phyloP scores from a whole-genome alignment of 2,329 filamentous ascomycete genomes.

The Acarospora socialis region DNA sequence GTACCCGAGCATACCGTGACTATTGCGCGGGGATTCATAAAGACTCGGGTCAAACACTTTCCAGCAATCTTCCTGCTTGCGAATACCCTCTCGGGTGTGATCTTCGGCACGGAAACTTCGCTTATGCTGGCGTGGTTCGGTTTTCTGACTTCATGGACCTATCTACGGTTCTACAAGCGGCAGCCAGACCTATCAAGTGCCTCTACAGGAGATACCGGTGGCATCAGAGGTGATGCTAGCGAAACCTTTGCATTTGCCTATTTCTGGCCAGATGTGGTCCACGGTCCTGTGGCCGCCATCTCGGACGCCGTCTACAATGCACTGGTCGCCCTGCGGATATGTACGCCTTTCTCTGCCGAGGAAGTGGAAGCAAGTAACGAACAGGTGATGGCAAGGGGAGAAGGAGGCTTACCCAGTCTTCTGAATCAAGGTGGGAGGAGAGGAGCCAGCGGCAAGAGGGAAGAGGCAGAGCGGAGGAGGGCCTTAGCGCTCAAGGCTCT shows the following conservation, averaged over 20 bases:
- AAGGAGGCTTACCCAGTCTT: constrained; percentile 45
- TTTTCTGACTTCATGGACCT: constrained; percentile 82
- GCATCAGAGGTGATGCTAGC: constrained; percentile 75
- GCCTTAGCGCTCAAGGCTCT: constrained; percentile 81
- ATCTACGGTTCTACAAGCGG: constrained; percentile 84
- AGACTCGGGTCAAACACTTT: constrained; percentile 72
- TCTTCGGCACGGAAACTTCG: constrained; percentile 58
- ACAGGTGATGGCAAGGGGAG: constrained; percentile 51
- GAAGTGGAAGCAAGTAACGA: constrained; percentile 62
- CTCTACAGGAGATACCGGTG: constrained; percentile 35
- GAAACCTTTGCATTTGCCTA: constrained; percentile 94
- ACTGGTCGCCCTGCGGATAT: constrained; percentile 61
- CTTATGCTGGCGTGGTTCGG: constrained; percentile 67
- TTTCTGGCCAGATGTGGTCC: constrained; percentile 78
- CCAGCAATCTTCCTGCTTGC: constrained; percentile 63
- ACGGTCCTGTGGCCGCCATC: constrained; percentile 62
- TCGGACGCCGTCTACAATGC: constrained; percentile 60
- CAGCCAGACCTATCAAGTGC: constrained; percentile 41
- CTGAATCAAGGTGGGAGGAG: constrained; percentile 35
- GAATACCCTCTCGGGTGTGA: constrained; percentile 49
- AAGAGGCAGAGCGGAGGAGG: constrained; percentile 80
- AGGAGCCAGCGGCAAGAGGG: constrained; percentile 50
- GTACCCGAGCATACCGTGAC: constrained; percentile 95
- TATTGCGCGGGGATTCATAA: constrained; percentile 74
- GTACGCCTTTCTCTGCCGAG: constrained; percentile 70